These are phyloP conservation scores for Trichosporon sp. DNA, from an alignment of 1,284 basidiomycete genomes.

Conservation along the genomic window DNA sequence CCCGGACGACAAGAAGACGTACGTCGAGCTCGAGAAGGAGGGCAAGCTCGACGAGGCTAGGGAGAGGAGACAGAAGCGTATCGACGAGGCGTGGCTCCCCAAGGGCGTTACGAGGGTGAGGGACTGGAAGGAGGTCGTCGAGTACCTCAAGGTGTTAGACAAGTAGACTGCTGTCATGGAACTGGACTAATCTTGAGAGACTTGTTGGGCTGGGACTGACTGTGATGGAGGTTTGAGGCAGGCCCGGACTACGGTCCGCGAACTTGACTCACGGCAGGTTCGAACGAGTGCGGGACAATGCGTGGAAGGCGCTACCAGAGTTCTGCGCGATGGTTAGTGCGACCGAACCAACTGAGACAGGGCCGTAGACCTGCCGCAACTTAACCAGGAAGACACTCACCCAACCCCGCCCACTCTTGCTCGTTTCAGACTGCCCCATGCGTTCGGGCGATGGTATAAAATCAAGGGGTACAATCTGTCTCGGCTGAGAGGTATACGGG, in stretches of 20 bases:
- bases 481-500: not conserved
- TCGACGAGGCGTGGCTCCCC: conserved; percentile 51
- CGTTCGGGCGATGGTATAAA: not conserved
- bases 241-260: not conserved
- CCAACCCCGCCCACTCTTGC: no score
- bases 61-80: conserved; percentile 38
- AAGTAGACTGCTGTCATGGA: not conserved
- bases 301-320: not conserved
- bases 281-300: not conserved
- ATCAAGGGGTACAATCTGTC: not conserved
- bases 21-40: conserved; percentile 59
- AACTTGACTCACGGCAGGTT: not conserved
- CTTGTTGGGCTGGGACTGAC: no score
- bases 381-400: no score
- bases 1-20: conserved; percentile 62
- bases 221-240: not conserved
- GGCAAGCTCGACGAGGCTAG: conserved; percentile 56
- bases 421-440: no score
- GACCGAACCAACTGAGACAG: not conserved
- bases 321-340: not conserved
- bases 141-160: conserved; percentile 27
- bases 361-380: not conserved
- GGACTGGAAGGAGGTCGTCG: conserved; percentile 54
- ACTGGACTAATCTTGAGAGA: not conserved
- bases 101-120: conserved; percentile 45